Evolutionary conservation across 2,329 filamentous ascomycete genomes (phyloP), one percentile per base, ranked within the genome.

Genomic region (Talaromyces sp.): DNA sequence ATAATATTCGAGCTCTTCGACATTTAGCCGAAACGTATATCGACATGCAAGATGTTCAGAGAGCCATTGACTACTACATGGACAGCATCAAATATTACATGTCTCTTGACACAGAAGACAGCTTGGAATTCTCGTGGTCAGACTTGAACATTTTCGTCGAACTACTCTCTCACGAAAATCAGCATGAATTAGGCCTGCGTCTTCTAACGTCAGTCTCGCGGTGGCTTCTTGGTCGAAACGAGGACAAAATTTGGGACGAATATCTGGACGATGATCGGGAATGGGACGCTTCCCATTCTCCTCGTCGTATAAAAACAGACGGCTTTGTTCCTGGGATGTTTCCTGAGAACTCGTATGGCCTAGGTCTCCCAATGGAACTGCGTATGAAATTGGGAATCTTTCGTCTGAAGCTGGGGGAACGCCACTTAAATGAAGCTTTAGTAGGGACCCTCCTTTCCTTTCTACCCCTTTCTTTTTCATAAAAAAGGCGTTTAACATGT

Each of bases 111-210:
- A 72, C 78, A 2, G 74, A 77, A 35, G 75, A 79, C 19, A 75
- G 73, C 11, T 74, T 71, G 3, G 75, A 79, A 29, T 79, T 85
- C 53, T 78, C 81, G 54, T 99, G 93, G 93, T 87, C 88, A 57
- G 89, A 97, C 71, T 80, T 95, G 48, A 89, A 91, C 62, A 88
- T 92, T 58, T 96, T 94, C 65, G 83, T 91, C 43, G 91, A 97
- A 68, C 81, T 97, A 19, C 86, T 92, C 62, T 85, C 86, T 29
- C 84, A 87, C 54, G 75, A 85, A 10, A 81, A 83, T 41, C 81
- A 84, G 58, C 88, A 87, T 67, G 74, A 80, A 6, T 81, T 87
- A 64, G 92, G 89, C 2, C 82, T 96, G 2, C 74, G 74, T 29
- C 84, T 88, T 63, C 79, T 95, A 12, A 94, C 90, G 70, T 80